These are phyloP conservation scores for Pseudogymnoascus sp. DNA, from an alignment of 2,329 filamentous ascomycete genomes.

Conservation along the genomic window DNA sequence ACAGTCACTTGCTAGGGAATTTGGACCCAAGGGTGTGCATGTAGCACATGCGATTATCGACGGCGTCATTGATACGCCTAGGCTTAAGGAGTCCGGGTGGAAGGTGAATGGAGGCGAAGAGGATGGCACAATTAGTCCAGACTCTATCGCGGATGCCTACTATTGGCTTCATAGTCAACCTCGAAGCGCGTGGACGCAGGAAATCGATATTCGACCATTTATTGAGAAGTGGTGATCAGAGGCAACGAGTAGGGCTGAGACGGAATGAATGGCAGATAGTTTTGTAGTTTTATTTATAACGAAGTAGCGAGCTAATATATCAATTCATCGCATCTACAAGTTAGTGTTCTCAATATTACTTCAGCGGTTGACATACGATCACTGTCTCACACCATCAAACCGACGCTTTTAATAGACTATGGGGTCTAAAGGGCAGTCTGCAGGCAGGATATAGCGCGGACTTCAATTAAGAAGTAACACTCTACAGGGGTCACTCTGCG, in stretches of 20 bases:
- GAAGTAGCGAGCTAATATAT: neutral
- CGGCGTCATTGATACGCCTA: conserved; percentile 75
- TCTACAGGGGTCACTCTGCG: conserved; percentile 61
- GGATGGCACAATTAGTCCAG: conserved; percentile 62
- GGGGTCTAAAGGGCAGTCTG: conserved; percentile 66
- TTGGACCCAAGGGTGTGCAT: conserved; percentile 76
- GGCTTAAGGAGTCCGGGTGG: conserved; percentile 46
- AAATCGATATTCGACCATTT: conserved; percentile 72
- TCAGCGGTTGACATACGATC: neutral
- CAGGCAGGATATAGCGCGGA: conserved; percentile 56
- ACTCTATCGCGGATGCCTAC: conserved; percentile 79
- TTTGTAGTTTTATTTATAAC: conserved; percentile 1
- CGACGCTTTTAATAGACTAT: conserved; percentile 54
- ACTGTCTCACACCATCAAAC: conserved; percentile 85
- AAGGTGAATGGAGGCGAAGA: conserved; percentile 38
- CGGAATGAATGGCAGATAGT: neutral
- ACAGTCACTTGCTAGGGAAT: conserved; percentile 74
- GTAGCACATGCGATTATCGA: conserved; percentile 78
- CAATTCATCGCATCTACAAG: neutral
- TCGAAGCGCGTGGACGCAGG: conserved; percentile 70
- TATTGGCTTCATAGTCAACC: conserved; percentile 80
- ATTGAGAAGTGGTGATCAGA: conserved; percentile 59
- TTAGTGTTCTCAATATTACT: neutral
- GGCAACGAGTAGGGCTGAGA: neutral
- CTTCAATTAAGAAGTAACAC: conserved; percentile 35